A percentile compares a stretch with the other conserved stretches of the same genome.
phyloP scores from a whole-genome alignment of 768 basidiomycete genomes.

The Tubosaeta sp. region DNA sequence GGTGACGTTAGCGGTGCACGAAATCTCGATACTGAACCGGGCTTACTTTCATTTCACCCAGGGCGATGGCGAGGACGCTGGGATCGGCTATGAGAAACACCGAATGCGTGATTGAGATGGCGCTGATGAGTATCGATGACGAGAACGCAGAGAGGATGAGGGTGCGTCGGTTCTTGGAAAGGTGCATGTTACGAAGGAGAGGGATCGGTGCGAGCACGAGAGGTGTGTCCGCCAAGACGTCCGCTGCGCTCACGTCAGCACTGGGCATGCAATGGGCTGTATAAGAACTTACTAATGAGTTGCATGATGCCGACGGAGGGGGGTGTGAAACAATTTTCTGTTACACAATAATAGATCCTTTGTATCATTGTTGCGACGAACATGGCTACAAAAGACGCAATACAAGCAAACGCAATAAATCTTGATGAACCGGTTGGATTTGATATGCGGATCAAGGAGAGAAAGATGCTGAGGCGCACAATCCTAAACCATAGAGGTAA shows the following conservation, averaged over 20 bases:
- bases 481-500: not conserved
- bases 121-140: slow-evolving; percentile 5
- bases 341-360: slow-evolving; percentile 1
- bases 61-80: not conserved
- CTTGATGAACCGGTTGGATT: not conserved
- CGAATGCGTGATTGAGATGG: slow-evolving; percentile 3
- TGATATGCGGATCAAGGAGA: slow-evolving; percentile 10
- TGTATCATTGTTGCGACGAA: not conserved
- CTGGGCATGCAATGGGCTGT: not conserved
- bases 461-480: slow-evolving; percentile 7
- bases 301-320: not conserved
- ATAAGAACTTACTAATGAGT: slow-evolving; percentile 2
- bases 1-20: not conserved
- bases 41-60: slow-evolving; percentile 5
- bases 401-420: not conserved
- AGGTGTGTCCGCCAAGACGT: not conserved
- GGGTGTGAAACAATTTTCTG: not conserved
- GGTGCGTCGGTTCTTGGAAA: slow-evolving; percentile 5
- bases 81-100: not conserved
- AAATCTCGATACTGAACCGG: not conserved
- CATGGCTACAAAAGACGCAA: not conserved
- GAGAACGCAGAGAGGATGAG: slow-evolving; percentile 6
- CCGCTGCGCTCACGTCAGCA: not conserved
- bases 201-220: not conserved
- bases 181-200: slow-evolving; percentile 3